Evolutionary conservation across 192 early-diverging fungal species (phyloP).

Genomic region (Chytriomyces sp.): DNA sequence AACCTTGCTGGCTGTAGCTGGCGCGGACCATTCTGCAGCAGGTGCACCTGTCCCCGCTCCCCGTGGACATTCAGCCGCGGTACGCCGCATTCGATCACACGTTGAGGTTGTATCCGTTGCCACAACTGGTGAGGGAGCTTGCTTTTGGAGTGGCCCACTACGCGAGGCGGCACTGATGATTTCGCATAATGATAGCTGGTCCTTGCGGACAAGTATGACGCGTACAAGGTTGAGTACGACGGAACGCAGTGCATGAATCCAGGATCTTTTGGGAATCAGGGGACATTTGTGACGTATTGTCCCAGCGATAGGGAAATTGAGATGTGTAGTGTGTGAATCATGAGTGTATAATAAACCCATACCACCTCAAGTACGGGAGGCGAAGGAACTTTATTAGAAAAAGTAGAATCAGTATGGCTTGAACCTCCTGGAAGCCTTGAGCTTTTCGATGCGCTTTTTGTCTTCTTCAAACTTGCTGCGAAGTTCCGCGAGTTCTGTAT

Average conservation of each 20-base stretch:
- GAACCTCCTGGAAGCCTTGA: constrained; percentile 81
- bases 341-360: too few relatives aligned
- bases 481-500: constrained; percentile 79
- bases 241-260: constrained; percentile 82
- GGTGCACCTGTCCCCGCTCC: constrained; percentile 81
- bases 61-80: constrained; percentile 72
- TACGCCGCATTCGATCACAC: constrained; percentile 85
- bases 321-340: constrained; percentile 17
- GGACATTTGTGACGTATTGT: constrained; percentile 75
- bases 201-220: constrained; percentile 82
- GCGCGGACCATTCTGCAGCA: constrained; percentile 83
- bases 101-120: constrained; percentile 83
- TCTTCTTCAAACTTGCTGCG: constrained; percentile 94
- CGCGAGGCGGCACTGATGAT: too few relatives aligned
- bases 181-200: constrained; percentile 73
- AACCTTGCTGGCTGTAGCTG: constrained; percentile 50
- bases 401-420: constrained; percentile 90
- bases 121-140: constrained; percentile 68
- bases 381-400: too few relatives aligned
- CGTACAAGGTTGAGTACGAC: constrained; percentile 73
- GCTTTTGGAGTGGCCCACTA: too few relatives aligned
- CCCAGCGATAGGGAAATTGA: constrained; percentile 48
- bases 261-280: constrained; percentile 64
- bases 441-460: constrained; percentile 75
- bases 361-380: too few relatives aligned